These are phyloP conservation scores for Leishmania braziliensis DNA, from an alignment of 208 protist species.

Conservation along the genomic window DNA sequence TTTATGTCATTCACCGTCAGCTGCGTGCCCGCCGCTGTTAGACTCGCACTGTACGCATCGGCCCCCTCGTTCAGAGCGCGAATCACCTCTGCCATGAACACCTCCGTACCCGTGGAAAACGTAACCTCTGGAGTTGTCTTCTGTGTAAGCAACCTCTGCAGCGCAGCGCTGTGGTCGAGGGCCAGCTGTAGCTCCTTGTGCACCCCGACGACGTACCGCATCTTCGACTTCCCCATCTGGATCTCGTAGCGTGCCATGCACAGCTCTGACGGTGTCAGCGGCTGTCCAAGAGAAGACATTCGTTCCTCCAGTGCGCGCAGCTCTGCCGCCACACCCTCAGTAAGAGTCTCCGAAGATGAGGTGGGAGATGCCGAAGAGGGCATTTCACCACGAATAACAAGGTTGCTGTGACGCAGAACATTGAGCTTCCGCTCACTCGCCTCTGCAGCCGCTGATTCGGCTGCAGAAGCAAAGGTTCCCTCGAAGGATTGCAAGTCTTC, in stretches of 20 bases:
- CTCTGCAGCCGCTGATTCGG: not conserved
- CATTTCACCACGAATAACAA: constrained; percentile 80
- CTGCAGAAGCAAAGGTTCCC: not conserved
- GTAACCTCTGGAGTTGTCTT: not conserved
- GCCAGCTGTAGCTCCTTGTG: constrained; percentile 71
- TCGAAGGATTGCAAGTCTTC: constrained; percentile 58
- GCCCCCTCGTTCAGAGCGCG: constrained; percentile 46
- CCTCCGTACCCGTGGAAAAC: constrained; percentile 19
- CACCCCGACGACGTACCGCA: constrained; percentile 88
- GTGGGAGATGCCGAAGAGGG: constrained; percentile 28
- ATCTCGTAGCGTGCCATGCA: constrained; percentile 83
- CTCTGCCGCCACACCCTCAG: constrained; percentile 35
- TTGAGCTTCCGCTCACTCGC: constrained; percentile 29
- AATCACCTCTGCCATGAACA: constrained; percentile 56
- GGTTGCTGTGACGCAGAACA: constrained; percentile 77
- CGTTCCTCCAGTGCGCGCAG: constrained; percentile 53
- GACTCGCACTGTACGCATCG: constrained; percentile 23
- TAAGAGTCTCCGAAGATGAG: not conserved
- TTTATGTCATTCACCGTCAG: constrained; percentile 38
- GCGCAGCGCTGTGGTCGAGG: constrained; percentile 43
- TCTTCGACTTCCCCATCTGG: constrained; percentile 54
- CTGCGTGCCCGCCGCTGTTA: not conserved
- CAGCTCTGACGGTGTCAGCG: constrained; percentile 47
- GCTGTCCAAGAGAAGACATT: constrained; percentile 45
- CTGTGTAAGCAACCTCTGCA: constrained; percentile 10